phyloP scores from a whole-genome alignment of 1,284 basidiomycete genomes.

The Heterobasidion irregulare region DNA sequence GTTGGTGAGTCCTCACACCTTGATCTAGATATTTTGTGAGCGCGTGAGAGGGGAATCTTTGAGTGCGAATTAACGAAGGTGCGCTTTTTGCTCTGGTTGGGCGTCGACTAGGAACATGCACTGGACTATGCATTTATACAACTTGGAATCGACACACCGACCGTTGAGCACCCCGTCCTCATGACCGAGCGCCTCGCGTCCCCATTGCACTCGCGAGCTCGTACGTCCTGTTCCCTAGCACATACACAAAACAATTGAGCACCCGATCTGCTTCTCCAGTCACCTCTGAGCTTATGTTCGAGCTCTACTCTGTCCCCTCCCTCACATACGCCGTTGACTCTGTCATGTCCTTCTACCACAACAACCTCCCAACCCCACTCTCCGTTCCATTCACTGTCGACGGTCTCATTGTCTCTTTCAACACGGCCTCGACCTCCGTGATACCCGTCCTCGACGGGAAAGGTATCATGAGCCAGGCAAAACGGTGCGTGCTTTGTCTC shows the following conservation, averaged over 20 bases:
- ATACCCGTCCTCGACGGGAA: conserved; percentile 79
- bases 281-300: conserved; percentile 95
- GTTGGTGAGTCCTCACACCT: conserved; percentile 50
- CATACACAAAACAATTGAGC: too few relatives aligned
- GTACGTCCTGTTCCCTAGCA: conserved; percentile 37
- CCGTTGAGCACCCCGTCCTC: conserved; percentile 84
- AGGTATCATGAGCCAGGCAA: conserved; percentile 76
- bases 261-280: conserved; percentile 34
- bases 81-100: neutral
- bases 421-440: conserved; percentile 79
- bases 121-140: conserved; percentile 89
- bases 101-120: conserved; percentile 73
- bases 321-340: conserved; percentile 89
- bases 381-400: conserved; percentile 43
- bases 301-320: conserved; percentile 84
- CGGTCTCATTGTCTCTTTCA: conserved; percentile 80
- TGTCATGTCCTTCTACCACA: conserved; percentile 87
- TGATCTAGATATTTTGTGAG: neutral
- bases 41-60: neutral
- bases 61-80: neutral
- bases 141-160: conserved; percentile 74
- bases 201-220: conserved; percentile 80
- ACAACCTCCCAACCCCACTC: conserved; percentile 35
- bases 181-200: conserved; percentile 93
- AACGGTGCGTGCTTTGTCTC: conserved; percentile 50